Base-by-base conservation (phyloP, 805 yeast genomes). In the Nakazawaea wyomingensis region DNA sequence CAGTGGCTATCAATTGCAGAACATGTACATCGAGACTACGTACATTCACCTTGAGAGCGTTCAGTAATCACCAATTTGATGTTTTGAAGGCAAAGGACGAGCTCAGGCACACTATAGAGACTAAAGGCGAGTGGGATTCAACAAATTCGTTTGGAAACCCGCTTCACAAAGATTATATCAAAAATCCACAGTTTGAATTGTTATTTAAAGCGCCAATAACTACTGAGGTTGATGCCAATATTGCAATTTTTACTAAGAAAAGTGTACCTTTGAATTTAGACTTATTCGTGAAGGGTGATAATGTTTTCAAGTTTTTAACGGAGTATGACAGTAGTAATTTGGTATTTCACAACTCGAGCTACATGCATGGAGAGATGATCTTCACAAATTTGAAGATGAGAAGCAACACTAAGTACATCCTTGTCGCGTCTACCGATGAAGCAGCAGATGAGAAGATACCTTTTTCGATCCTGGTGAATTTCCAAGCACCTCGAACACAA, bases 131-230 rank as follows among this genome's bases (percentile, higher is more conserved):
- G 20, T 82, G 86, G 86, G 57, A 57, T 9, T 50, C 58, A 1
- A 56, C 54, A 3, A 57, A 56, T 13, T 57, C 70, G 35, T 86
- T 85, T 2, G 87, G 88, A 0, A 74, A 68, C 50, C 75, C 79
- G 76, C 46, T 71, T 0, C 45, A 62, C 19, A 61, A 71, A 5
- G 57, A 71, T 0, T 82, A 68, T 50, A 53, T 72, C 17, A 52
- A 62, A 8, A 82, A 82, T 48, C 87, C 87, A 0, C 85, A 79
- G 48, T 78, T 64, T 46, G 60, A 55, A 24, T 31, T 72, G 39
- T 54, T 49, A 7, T 29, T 71, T 1, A 54, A 55, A 10, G 54
- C 60, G 0, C 28, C 42, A 2, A 45, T 48, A 2, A 44, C 41
- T 8, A 48, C 58, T 2, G 52, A 52, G 9, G 28, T 57, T 2